Evolutionary conservation across 176 grass and related monocot species (phyloP).

Genomic region (Phragmites australis): DNA sequence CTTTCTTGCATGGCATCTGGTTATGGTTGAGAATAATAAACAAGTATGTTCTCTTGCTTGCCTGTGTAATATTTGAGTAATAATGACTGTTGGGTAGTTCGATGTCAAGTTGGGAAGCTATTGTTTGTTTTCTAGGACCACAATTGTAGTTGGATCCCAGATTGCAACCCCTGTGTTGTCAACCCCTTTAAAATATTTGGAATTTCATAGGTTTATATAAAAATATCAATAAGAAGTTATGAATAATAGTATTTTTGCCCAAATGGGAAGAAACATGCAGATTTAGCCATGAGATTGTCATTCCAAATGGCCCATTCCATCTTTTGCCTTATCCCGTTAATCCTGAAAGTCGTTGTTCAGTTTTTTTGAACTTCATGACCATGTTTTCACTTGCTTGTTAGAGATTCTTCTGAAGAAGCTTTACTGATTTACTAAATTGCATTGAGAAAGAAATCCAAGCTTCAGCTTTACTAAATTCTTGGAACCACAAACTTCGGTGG

Average conservation of each 20-base stretch:
- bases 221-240: too few species aligned
- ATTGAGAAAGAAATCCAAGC: background rate
- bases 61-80: background rate
- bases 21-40: background rate
- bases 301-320: background rate
- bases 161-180: background rate
- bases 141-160: background rate
- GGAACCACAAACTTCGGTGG: too few species aligned
- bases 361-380: background rate
- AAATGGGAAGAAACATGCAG: background rate
- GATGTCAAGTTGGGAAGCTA: background rate
- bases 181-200: background rate
- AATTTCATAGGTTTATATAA: background rate
- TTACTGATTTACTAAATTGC: slow-evolving; percentile 1
- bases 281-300: background rate
- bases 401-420: background rate
- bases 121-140: background rate
- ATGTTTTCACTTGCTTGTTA: background rate
- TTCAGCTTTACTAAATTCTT: too few species aligned
- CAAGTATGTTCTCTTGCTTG: background rate
- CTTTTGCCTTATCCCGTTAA: slow-evolving; percentile 2
- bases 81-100: background rate
- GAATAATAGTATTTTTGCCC: background rate
- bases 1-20: background rate
- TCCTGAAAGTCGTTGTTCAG: background rate